These are phyloP conservation scores for Cutaneotrichosporon dermatis DNA, from an alignment of 1,284 basidiomycete genomes.

Conservation along the genomic window DNA sequence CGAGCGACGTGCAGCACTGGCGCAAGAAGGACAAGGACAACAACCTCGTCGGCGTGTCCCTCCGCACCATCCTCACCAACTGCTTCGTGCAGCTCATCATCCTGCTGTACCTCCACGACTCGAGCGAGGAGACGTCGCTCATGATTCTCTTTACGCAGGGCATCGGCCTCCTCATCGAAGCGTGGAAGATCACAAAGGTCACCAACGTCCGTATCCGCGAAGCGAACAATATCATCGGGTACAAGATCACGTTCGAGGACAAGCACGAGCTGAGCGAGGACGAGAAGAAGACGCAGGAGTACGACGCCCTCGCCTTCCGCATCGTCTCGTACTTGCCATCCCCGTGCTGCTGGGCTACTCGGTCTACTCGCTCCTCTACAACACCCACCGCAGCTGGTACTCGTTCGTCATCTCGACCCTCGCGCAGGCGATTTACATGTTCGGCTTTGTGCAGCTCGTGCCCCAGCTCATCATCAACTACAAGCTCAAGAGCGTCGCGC, in stretches of 20 bases:
- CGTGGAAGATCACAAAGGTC: constrained; percentile 82
- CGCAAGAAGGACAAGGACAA: constrained; percentile 81
- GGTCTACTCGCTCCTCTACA: constrained; percentile 62
- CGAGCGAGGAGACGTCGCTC: constrained; percentile 88
- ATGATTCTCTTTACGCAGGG: constrained; percentile 90
- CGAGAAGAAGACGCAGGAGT: constrained; percentile 97
- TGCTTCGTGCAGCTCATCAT: constrained; percentile 85
- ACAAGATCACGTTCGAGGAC: constrained; percentile 74
- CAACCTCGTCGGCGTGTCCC: constrained; percentile 54
- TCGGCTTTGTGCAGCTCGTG: constrained; percentile 91
- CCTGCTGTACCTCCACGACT: constrained; percentile 89
- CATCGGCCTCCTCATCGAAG: constrained; percentile 82
- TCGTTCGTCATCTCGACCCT: constrained; percentile 76
- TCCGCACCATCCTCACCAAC: constrained; percentile 79
- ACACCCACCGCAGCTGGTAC: constrained; percentile 86
- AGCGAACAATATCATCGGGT: constrained; percentile 67
- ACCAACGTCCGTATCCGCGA: constrained; percentile 71
- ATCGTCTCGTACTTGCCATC: constrained; percentile 79
- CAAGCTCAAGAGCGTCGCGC: constrained; percentile 70
- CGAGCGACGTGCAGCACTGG: constrained; percentile 91
- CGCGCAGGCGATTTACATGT: constrained; percentile 59
- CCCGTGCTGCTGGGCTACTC: constrained; percentile 82
- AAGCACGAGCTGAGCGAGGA: constrained; percentile 90
- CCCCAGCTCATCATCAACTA: constrained; percentile 89
- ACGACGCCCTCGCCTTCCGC: constrained; percentile 53